Percentiles rank a stretch among this genome's conserved stretches.
These are phyloP conservation scores for Sporothrix curviconia DNA, from an alignment of 2,329 filamentous ascomycete genomes.

Conservation along the genomic window DNA sequence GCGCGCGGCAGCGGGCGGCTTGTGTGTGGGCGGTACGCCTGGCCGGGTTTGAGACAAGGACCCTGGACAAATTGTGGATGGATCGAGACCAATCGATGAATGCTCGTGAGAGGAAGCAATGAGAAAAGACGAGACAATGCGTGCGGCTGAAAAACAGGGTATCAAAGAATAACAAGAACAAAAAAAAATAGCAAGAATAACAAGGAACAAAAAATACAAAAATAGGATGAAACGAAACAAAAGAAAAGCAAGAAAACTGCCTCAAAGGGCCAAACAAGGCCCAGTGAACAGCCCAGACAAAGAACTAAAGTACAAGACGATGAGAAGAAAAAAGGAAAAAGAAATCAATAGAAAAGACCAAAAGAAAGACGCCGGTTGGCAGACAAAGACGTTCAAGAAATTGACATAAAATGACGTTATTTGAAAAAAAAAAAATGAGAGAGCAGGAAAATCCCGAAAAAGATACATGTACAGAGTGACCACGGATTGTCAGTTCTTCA, in stretches of 20 bases:
- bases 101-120: too few relatives aligned
- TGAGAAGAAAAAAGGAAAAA: neutral
- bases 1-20: constrained; percentile 12
- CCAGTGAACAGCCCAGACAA: neutral
- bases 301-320: neutral
- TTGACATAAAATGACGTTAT: neutral
- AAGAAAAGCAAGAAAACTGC: too few relatives aligned
- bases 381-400: neutral
- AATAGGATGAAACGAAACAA: constrained; percentile 3
- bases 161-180: too few relatives aligned
- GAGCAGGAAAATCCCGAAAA: neutral
- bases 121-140: neutral
- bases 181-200: neutral
- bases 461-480: too few relatives aligned
- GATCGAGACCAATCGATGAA: neutral
- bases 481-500: too few relatives aligned
- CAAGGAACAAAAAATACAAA: neutral
- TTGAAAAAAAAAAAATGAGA: neutral
- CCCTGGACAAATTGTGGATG: neutral
- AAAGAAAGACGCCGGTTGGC: neutral
- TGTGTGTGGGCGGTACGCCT: neutral
- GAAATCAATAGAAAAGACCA: neutral
- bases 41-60: neutral
- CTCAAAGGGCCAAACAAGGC: neutral
- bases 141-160: neutral